phyloP scores from a whole-genome alignment of 495 filamentous ascomycete genomes.

The Aspergillus nanangensis region DNA sequence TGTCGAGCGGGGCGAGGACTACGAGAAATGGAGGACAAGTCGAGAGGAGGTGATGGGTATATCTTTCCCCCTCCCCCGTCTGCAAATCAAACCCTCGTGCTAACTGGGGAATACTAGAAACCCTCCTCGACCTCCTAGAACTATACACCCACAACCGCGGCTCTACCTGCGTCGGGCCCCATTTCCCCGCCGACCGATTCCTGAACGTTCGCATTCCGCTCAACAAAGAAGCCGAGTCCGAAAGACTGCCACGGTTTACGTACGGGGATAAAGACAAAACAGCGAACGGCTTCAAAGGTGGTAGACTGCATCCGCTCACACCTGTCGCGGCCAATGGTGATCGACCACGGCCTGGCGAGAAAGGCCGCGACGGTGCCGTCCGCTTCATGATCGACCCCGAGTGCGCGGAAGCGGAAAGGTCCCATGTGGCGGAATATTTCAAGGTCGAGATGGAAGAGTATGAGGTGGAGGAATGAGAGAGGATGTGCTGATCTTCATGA shows the following conservation, averaged over 20 bases:
- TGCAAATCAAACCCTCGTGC: background rate
- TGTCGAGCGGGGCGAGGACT: constrained; percentile 41
- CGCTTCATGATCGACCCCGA: constrained; percentile 87
- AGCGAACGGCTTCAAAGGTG: constrained; percentile 2
- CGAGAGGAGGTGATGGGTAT: constrained; percentile 67
- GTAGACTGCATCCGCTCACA: constrained; percentile 24
- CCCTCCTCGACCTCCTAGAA: constrained; percentile 79
- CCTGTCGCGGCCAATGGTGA: constrained; percentile 41
- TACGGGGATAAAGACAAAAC: constrained; percentile 26
- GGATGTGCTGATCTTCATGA: too few species aligned
- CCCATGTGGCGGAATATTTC: constrained; percentile 61
- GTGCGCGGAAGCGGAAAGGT: constrained; percentile 66
- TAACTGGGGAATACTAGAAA: constrained; percentile 49
- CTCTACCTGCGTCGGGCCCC: constrained; percentile 65
- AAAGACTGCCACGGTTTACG: constrained; percentile 51
- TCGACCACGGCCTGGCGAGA: constrained; percentile 42
- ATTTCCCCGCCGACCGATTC: constrained; percentile 67
- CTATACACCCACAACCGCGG: constrained; percentile 78
- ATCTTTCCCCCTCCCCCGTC: constrained; percentile 1
- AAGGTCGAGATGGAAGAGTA: constrained; percentile 73
- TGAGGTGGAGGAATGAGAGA: constrained; percentile 31
- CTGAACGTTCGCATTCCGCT: constrained; percentile 79
- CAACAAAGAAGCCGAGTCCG: constrained; percentile 65
- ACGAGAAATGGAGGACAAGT: constrained; percentile 54
- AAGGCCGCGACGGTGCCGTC: constrained; percentile 69